Base-by-base conservation (phyloP, 2,329 filamentous ascomycete genomes). In the Monosporascus sp. region DNA sequence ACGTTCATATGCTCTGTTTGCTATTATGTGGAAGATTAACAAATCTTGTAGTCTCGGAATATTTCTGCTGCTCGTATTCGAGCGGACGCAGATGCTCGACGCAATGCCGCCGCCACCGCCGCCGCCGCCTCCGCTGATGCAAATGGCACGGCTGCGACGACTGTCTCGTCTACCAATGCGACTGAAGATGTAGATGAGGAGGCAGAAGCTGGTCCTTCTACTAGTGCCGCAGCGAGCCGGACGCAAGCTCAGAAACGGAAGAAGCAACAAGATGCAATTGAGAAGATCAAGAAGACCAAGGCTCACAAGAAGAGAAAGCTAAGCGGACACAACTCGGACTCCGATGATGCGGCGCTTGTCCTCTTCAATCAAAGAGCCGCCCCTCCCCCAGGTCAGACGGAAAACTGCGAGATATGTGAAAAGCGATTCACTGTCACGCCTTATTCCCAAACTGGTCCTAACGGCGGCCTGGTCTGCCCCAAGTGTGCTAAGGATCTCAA, bases 351-450 rank as follows among this genome's bases (percentile, higher is more conserved):
- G 46, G 76, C 75, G 3, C 68, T 70, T 14, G 72, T 75, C 61
- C 70, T 83, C 18, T 72, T 83, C 63, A 61, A 79, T 49, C 62
- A 78, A 55, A 67, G 66, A 25, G 62, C 71, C 38, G 74, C 74
- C 34, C 85, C 85, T 2, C 68, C 86, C n/a, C 89, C 90, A 2
- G 91, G 90, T 2, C 93, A 97, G 69, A 82, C 93, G 65, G 90
- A 89, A 57, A 92, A 96, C 60, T 97, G 93, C 66, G 90, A 89
- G 57, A 73, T 85, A 3, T 97, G 93, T 68, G 79, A 81, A 44
- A 96, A 94, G 68, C 85, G 91, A 38, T 97, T 97, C 65, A 96
- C 90, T 0, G 92, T 97, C 45, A 97, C 93, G 0, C 81, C 90
- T 0, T 97, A 97, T 72, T 91, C 88, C 57, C 87, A 90, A 59